Conservation (phyloP, 2,329 filamentous ascomycete genomes). For the Didymella segeticola region DNA sequence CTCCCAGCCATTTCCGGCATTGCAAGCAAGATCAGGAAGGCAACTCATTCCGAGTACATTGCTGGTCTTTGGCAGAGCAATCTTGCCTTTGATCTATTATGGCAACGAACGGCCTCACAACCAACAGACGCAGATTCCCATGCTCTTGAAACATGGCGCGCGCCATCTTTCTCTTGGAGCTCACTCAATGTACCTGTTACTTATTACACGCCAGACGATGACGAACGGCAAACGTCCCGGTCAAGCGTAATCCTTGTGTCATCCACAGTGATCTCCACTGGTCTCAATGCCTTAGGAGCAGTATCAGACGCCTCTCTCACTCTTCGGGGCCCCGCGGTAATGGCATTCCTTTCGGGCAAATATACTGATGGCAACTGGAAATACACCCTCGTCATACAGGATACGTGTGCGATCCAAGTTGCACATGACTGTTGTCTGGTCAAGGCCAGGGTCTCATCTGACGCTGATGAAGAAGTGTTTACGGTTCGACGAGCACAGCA, state of each 20-base stretch:
- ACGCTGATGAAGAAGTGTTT: conserved; percentile 3
- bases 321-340: conserved; percentile 30
- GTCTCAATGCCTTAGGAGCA: conserved; percentile 38
- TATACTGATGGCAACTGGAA: conserved; percentile 24
- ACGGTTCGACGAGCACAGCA: conserved; percentile 33
- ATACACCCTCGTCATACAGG: conserved; percentile 37
- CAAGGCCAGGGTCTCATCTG: conserved; percentile 12
- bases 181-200: conserved; percentile 35
- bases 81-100: conserved; percentile 41
- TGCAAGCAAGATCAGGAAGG: conserved; percentile 39
- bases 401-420: conserved; percentile 34
- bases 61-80: conserved; percentile 44
- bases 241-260: conserved; percentile 26
- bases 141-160: conserved; percentile 33
- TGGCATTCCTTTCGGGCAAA: conserved; percentile 24
- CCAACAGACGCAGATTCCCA: conserved; percentile 10
- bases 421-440: conserved; percentile 39
- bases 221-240: conserved; percentile 27
- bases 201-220: conserved; percentile 31
- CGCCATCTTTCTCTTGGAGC: conserved; percentile 45
- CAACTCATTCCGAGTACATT: conserved; percentile 40
- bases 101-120: conserved; percentile 24
- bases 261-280: conserved; percentile 23
- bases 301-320: conserved; percentile 32
- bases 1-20: conserved; percentile 46